phyloP scores from a whole-genome alignment of 2,329 filamentous ascomycete species.

The Alternaria gansuensis region DNA sequence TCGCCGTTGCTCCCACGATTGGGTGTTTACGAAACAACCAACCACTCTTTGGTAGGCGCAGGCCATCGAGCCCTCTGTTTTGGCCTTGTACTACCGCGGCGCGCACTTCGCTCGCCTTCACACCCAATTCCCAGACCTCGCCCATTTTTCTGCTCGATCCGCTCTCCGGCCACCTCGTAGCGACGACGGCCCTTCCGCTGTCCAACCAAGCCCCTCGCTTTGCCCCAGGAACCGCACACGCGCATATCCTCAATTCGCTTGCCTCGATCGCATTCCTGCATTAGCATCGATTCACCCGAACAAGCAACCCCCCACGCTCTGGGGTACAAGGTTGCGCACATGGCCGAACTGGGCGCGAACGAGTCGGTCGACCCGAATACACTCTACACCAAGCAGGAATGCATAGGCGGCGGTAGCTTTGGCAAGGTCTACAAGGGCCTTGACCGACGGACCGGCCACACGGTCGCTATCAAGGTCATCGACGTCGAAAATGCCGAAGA shows the following conservation, averaged over 20 bases:
- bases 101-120: background rate
- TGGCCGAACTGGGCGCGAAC: slow-evolving; percentile 48
- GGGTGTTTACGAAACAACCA: slow-evolving; percentile 31
- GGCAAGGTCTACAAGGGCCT: slow-evolving; percentile 99
- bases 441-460: slow-evolving; percentile 89
- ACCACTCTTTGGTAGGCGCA: slow-evolving; percentile 16
- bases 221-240: slow-evolving; percentile 8
- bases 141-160: slow-evolving; percentile 9
- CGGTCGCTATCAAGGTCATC: slow-evolving; percentile 98
- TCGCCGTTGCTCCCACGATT: slow-evolving; percentile 31
- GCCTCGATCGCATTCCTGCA: background rate
- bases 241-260: background rate
- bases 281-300: background rate
- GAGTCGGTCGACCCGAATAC: slow-evolving; percentile 81
- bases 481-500: slow-evolving; percentile 99
- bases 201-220: slow-evolving; percentile 10
- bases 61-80: slow-evolving; percentile 2
- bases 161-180: slow-evolving; percentile 13
- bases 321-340: slow-evolving; percentile 6
- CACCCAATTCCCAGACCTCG: slow-evolving; percentile 1
- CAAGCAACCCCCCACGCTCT: background rate
- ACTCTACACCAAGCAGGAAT: slow-evolving; percentile 81
- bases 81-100: background rate
- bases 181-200: slow-evolving; percentile 15
- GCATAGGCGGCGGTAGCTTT: slow-evolving; percentile 92